Evolutionary conservation across 2,329 filamentous ascomycete genomes (phyloP), one percentile per base, ranked within the genome.

Genomic region (Dothidotthia symphoricarpi): DNA sequence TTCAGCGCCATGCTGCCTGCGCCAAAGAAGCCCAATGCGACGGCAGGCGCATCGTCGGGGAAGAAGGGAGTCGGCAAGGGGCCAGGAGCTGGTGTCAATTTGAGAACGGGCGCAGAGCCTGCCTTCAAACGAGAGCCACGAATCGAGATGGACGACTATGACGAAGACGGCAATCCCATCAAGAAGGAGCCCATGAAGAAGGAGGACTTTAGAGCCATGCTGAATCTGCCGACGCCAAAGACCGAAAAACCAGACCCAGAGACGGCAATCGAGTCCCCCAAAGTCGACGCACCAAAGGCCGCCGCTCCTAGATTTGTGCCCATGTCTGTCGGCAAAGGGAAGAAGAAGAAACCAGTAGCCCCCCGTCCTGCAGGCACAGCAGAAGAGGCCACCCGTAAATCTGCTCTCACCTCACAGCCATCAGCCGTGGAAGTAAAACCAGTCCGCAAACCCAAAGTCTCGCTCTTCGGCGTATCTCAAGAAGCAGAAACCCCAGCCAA

Each of bases 1-100:
- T 93, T 96, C 72, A 93, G 91, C 63, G 83, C 88, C 2, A 81
- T 95, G 51, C 75, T 97, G 14, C 91, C 91, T 3, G 76, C 90
- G 16, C 90, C 91, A 0, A 97, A 95, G 61, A 73, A 75, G 42
- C 53, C 69, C 29, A 59, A 45, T 24, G 49, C 45, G 27, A 43
- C 55, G 49, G 55, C 41, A 39, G 51, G 59, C 47, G 40, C 57
- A 55, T 29, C 51, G 24, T 38, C 49, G 6, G 61, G 53, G 24
- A 65, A 51, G 59, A 64, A 45, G 53, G 66, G 54, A 27, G 54
- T 53, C 47, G 64, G 59, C 43, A 64, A 46, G 40, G 60, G 48
- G 43, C 72, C 58, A 61, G 77, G 53, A 66, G 75, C 77, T 24
- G 78, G 82, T 2, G 74, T 94, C 34, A 86, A 79, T 56, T 64